Evolutionary conservation across 1,284 basidiomycete species (phyloP).

Genomic region (Anthracocystis panici-leucophaei): DNA sequence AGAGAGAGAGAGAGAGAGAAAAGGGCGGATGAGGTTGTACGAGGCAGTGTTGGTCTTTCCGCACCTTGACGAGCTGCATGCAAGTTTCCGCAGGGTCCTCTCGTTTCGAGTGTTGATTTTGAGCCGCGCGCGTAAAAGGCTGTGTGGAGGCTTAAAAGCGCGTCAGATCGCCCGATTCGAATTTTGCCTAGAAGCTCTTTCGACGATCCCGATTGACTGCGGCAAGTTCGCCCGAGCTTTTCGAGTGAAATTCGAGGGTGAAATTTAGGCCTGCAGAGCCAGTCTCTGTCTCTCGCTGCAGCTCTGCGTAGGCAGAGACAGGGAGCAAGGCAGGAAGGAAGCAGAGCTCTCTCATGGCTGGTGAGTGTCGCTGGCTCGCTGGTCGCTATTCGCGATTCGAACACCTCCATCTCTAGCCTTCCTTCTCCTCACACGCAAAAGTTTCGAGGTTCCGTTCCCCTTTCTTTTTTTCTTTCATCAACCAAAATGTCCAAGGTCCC

Average conservation of each 20-base stretch:
- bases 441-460: conserved; percentile 52
- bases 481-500: conserved; percentile 79
- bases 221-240: conserved; percentile 38
- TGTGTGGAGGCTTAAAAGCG: conserved; percentile 27
- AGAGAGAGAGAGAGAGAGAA: too few species aligned
- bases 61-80: conserved; percentile 20
- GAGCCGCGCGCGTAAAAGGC: conserved; percentile 5
- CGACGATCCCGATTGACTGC: conserved; percentile 31
- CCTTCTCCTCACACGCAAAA: conserved; percentile 48
- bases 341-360: not conserved
- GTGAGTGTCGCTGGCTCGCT: not conserved
- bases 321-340: not conserved
- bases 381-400: conserved; percentile 23
- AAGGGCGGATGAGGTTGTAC: not conserved
- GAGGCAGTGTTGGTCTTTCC: conserved; percentile 20
- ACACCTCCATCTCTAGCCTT: conserved; percentile 28
- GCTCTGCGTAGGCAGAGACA: not conserved
- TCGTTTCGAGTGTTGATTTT: conserved; percentile 6
- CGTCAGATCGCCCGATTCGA: conserved; percentile 23
- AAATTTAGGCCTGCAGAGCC: conserved; percentile 3
- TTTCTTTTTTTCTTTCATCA: conserved; percentile 9
- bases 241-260: not conserved
- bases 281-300: not conserved
- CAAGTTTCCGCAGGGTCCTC: conserved; percentile 21
- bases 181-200: too few species aligned